These are phyloP conservation scores for Meyerozyma guilliermondii DNA, from an alignment of 1,139 yeast genomes.

Conservation along the genomic window DNA sequence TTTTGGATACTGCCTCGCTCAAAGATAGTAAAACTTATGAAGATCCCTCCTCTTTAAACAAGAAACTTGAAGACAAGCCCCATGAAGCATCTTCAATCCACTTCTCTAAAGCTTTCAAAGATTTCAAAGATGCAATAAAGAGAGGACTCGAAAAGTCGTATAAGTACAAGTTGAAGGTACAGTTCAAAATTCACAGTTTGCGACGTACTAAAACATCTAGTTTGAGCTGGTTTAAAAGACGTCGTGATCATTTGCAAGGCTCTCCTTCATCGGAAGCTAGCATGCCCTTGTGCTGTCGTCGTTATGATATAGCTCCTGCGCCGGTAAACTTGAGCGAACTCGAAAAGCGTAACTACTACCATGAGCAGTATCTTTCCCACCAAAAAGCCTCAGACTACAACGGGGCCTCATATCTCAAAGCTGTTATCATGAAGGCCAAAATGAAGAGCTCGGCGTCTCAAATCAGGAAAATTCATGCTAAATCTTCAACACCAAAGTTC, in stretches of 20 bases:
- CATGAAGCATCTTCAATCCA: too few relatives aligned
- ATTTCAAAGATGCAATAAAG: too few relatives aligned
- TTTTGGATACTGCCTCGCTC: too few relatives aligned
- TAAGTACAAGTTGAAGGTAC: too few relatives aligned
- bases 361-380: background rate
- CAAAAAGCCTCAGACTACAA: background rate
- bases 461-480: background rate
- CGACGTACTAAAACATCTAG: too few relatives aligned
- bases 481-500: too few relatives aligned
- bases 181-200: too few relatives aligned
- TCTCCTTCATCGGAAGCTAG: background rate
- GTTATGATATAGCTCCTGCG: background rate
- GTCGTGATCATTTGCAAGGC: background rate
- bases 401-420: background rate
- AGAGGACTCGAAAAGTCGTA: too few relatives aligned
- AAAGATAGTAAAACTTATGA: too few relatives aligned
- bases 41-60: too few relatives aligned
- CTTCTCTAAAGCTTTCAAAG: too few relatives aligned
- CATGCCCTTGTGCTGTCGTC: slow-evolving; percentile 1
- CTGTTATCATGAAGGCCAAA: background rate
- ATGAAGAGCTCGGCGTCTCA: background rate
- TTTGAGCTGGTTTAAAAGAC: background rate
- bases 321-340: background rate
- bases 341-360: background rate
- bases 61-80: too few relatives aligned